Conservation (phyloP, 176 grass and related monocot genomes). For the Otatea glauca region DNA sequence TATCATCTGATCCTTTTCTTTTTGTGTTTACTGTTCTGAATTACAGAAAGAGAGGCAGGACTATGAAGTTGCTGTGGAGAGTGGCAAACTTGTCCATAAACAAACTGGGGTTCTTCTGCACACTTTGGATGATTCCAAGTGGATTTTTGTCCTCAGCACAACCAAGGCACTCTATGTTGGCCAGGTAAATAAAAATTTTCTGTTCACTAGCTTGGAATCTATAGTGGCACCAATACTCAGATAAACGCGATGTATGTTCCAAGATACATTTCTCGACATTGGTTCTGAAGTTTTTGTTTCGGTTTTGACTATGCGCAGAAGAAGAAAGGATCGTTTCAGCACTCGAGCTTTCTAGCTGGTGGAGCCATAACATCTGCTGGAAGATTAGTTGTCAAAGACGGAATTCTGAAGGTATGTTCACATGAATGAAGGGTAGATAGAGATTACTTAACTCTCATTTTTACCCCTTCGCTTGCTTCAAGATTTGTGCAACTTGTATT, state of each 20-base stretch:
- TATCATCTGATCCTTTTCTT: constrained; percentile 17
- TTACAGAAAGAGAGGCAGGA: constrained; percentile 83
- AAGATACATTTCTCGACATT: not conserved
- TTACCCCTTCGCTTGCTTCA: too few relatives aligned
- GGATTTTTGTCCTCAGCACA: constrained; percentile 90
- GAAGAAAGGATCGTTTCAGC: constrained; percentile 94
- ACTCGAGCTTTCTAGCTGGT: constrained; percentile 85
- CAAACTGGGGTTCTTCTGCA: constrained; percentile 57
- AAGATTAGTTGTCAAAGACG: constrained; percentile 83
- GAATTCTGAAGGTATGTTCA: constrained; percentile 65
- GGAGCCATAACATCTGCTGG: constrained; percentile 86
- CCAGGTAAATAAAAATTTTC: constrained; percentile 62
- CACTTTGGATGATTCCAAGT: constrained; percentile 79
- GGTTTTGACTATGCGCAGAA: constrained; percentile 57
- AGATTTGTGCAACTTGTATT: too few relatives aligned
- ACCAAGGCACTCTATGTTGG: constrained; percentile 78
- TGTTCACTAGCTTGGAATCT: not conserved
- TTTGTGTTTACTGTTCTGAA: constrained; percentile 24
- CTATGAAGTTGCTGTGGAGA: constrained; percentile 74
- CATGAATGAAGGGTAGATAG: too few relatives aligned
- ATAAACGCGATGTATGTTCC: not conserved
- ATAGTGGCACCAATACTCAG: not conserved
- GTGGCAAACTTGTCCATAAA: constrained; percentile 71
- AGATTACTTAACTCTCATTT: too few relatives aligned
- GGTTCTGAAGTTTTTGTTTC: constrained; percentile 35